phyloP scores from a whole-genome alignment of 768 basidiomycete species.

The Cystofilobasidium ferigula region DNA sequence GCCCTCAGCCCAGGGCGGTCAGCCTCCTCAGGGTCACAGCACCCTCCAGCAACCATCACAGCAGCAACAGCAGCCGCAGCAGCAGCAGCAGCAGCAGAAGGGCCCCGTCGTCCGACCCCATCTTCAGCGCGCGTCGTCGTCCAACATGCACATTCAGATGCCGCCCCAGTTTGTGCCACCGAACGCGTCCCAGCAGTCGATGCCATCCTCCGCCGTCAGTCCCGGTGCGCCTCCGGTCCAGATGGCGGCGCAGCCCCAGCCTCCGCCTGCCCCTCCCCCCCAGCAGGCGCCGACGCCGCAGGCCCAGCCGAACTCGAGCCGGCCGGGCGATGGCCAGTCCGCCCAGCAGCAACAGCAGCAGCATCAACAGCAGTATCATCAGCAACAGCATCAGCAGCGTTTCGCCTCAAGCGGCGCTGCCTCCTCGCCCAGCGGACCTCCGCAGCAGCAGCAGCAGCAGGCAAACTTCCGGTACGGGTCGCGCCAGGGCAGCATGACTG shows the following conservation, averaged over 20 bases:
- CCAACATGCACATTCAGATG: not conserved
- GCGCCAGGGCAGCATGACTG: no score
- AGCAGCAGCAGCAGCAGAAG: not conserved
- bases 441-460: not conserved
- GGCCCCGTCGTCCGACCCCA: not conserved
- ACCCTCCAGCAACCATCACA: no score
- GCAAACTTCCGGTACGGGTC: no score
- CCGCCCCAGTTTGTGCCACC: not conserved
- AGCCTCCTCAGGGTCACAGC: no score
- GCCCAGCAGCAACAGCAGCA: not conserved
- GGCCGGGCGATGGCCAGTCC: not conserved
- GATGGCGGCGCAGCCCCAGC: not conserved
- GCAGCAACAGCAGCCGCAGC: constrained; percentile 1
- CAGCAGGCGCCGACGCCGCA: not conserved
- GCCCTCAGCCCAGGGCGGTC: no score
- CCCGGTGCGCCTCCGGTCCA: not conserved
- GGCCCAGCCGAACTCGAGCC: not conserved
- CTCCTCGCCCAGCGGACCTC: not conserved
- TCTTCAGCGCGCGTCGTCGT: not conserved
- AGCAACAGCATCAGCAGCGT: not conserved
- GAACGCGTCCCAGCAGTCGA: not conserved
- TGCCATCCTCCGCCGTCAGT: not conserved
- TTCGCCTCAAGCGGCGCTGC: not conserved
- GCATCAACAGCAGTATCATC: not conserved
- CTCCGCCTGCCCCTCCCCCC: not conserved